A percentile compares a stretch with the other conserved stretches of the same genome.
These are phyloP conservation scores for Xylariales sp. DNA, from an alignment of 2,329 filamentous ascomycete genomes.

Conservation along the genomic window DNA sequence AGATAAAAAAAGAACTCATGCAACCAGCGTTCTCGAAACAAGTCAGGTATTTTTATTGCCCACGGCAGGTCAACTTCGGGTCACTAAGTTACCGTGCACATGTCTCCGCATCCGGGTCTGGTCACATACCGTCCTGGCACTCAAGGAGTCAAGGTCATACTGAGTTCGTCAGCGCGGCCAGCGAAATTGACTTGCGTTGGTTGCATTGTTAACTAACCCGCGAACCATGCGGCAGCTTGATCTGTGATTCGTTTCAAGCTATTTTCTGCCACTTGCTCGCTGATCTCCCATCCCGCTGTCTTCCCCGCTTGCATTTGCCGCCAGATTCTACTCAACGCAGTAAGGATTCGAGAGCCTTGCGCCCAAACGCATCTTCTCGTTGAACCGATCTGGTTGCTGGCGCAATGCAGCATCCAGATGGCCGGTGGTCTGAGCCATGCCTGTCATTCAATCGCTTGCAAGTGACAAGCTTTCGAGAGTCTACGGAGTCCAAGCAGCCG, in stretches of 20 bases:
- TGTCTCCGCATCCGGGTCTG: too few relatives aligned
- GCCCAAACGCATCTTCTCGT: slow-evolving; percentile 4
- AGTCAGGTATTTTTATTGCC: too few relatives aligned
- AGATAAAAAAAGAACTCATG: slow-evolving; percentile 6
- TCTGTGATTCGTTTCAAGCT: slow-evolving; percentile 28
- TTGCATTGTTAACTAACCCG: not conserved
- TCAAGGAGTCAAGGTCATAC: too few relatives aligned
- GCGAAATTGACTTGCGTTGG: not conserved
- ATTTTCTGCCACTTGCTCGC: slow-evolving; percentile 10
- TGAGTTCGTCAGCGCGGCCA: too few relatives aligned
- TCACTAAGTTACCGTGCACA: too few relatives aligned
- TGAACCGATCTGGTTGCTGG: slow-evolving; percentile 7
- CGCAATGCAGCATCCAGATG: slow-evolving; percentile 6
- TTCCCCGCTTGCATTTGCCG: not conserved
- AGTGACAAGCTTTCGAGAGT: slow-evolving; percentile 1
- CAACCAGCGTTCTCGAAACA: not conserved
- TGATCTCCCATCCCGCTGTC: slow-evolving; percentile 4
- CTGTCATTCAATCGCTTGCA: slow-evolving; percentile 8
- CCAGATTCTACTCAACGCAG: not conserved
- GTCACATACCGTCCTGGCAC: too few relatives aligned
- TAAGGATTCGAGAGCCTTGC: slow-evolving; percentile 1
- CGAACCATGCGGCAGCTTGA: slow-evolving; percentile 10
- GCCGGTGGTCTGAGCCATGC: slow-evolving; percentile 9
- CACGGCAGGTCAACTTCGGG: slow-evolving; percentile 1
- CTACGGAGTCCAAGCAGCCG: too few relatives aligned